Conservation (phyloP, 352 stramenopile genomes). For the Elongisporangium prolatum region DNA sequence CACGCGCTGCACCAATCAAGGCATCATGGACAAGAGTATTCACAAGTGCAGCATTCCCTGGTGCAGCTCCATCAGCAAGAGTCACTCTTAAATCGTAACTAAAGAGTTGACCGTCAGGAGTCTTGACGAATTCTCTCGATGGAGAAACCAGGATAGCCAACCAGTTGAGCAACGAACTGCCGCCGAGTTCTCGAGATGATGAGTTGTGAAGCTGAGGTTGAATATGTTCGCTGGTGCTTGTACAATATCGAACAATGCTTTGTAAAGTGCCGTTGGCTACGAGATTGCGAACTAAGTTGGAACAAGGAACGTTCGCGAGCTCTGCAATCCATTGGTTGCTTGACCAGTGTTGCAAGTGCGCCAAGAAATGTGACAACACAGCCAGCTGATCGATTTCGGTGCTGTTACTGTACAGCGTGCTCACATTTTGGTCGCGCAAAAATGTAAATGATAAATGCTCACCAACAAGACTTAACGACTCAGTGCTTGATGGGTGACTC, state of each 20-base stretch:
- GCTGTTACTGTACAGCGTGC: background rate
- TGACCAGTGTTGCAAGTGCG: background rate
- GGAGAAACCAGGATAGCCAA: background rate
- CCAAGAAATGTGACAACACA: background rate
- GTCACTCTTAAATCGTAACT: background rate
- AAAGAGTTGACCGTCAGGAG: background rate
- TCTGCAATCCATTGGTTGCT: background rate
- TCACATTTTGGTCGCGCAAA: background rate
- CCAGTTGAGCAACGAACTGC: background rate
- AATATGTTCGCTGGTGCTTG: background rate
- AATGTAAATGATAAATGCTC: background rate
- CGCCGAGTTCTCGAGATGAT: background rate
- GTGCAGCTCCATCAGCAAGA: background rate
- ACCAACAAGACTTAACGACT: background rate
- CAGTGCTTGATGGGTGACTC: background rate
- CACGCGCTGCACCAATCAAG: background rate
- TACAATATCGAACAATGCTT: background rate
- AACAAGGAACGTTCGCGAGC: background rate
- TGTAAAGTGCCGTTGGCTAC: background rate
- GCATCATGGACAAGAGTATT: background rate
- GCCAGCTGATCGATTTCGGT: background rate
- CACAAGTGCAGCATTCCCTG: background rate
- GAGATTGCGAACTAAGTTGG: background rate
- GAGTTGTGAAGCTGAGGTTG: background rate
- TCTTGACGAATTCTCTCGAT: background rate